Conservation (phyloP, 768 basidiomycete genomes). For the Dictyophora rubrovolvata region DNA sequence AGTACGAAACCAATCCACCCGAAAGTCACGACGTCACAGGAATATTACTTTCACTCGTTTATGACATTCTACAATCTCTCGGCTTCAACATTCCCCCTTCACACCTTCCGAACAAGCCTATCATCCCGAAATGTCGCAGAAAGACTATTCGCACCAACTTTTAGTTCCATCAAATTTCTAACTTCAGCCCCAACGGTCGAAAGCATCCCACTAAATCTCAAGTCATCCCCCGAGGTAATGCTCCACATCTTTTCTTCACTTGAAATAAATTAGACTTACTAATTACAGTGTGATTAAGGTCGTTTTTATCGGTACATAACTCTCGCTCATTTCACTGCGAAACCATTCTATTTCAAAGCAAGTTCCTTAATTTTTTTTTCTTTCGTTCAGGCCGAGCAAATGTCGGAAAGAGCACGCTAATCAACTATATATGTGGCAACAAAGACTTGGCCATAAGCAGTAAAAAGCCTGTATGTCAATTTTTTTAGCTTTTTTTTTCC, state of each 20-base stretch:
- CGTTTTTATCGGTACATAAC: constrained; percentile 1
- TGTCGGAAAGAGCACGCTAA: constrained; percentile 63
- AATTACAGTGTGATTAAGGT: not conserved
- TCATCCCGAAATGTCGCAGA: not conserved
- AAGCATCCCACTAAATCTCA: not conserved
- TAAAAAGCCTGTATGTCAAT: constrained; percentile 52
- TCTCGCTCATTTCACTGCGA: too few species aligned
- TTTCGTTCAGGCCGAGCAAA: constrained; percentile 56
- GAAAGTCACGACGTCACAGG: too few species aligned
- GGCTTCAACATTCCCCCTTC: not conserved
- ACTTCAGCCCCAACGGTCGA: constrained; percentile 2
- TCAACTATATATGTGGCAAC: constrained; percentile 58
- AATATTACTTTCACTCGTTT: too few species aligned
- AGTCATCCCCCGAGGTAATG: constrained; percentile 1
- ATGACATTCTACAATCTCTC: not conserved
- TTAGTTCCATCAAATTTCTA: not conserved
- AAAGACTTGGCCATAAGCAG: constrained; percentile 50
- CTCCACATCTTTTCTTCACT: not conserved
- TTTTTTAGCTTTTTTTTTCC: not conserved
- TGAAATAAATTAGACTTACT: not conserved
- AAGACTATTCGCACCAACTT: not conserved
- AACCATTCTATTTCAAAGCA: not conserved
- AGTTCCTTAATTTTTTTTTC: not conserved
- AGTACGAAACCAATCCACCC: too few species aligned
- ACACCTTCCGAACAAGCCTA: not conserved